Evolutionary conservation across 75 land plant species (phyloP), one percentile per base, ranked within the genome.

Genomic region (Picea glauca): DNA sequence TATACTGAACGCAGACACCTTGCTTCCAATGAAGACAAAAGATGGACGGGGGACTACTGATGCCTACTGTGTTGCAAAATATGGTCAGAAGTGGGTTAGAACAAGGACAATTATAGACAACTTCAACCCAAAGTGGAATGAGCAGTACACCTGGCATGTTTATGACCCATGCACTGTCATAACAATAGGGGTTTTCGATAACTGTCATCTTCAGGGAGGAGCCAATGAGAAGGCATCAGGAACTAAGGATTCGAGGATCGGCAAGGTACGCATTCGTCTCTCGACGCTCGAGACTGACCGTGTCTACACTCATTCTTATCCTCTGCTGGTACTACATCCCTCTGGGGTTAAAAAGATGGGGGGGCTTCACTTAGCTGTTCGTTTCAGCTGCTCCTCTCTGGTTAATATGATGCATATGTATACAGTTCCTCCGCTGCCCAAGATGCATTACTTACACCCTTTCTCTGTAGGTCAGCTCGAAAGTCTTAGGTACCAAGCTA

Each of bases 121-220:
- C 38, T 78, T 85, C 17, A 68, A 21, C 13, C 88, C 88, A 17
- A 60, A 60, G 13, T 86, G 88, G 30, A 83, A 89, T 3, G 89
- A 91, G 31, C 86, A 92, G 13, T 92, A 92, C 67, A 88, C 93
- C 7, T 92, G 94, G 94, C 91, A 93, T 38, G 94, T 93, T 12
- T 72, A 84, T 74, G 94, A 93, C 62, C 93, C 92, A 8, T 93
- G 94, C 72, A 96, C 98, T 20, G 96, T 96, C 14, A 77, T 96
- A 76, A 88, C 98, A 9, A n/a, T 93, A 32, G 93, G 91, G 15
- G 93, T 93, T 46, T 90, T 93, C 61, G 90, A 93, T 81, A 93
- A 93, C 65, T 64, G 77, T 58, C 90, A 91, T 32, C 63, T 90
- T 73, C 78, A 79, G 20, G 91, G 82, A 3, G 76, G 77, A 66